These are phyloP conservation scores for Globisporangium takayamanum DNA, from an alignment of 352 stramenopile genomes.

Conservation along the genomic window DNA sequence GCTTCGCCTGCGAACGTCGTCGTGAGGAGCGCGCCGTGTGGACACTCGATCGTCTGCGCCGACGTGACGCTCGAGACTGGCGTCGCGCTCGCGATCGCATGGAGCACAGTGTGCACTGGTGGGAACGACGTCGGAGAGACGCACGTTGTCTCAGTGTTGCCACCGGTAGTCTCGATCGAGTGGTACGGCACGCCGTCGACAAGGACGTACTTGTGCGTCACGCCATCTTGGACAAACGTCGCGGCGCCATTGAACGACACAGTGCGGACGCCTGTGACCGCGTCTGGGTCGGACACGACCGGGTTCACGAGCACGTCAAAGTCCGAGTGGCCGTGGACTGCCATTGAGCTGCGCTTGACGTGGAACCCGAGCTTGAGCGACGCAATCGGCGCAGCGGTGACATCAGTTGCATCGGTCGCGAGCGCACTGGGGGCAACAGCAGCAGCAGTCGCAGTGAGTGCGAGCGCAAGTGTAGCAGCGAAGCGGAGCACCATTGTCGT, in stretches of 20 bases:
- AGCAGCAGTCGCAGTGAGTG: neutral
- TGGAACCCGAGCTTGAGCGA: conserved; percentile 35
- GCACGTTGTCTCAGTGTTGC: conserved; percentile 18
- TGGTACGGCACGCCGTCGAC: conserved; percentile 29
- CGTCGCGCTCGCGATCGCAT: conserved; percentile 24
- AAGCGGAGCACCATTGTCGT: conserved; percentile 2
- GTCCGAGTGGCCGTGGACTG: conserved; percentile 31
- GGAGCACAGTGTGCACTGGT: conserved; percentile 23
- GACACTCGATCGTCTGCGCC: conserved; percentile 35
- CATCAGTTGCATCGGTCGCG: neutral
- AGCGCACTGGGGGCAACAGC: neutral
- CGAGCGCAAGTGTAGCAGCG: neutral
- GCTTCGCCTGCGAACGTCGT: conserved; percentile 32
- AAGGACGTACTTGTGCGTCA: conserved; percentile 33
- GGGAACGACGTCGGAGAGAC: conserved; percentile 21
- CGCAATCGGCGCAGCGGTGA: conserved; percentile 10
- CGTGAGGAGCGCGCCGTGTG: conserved; percentile 28
- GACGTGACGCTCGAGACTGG: conserved; percentile 28
- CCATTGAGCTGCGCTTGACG: conserved; percentile 46
- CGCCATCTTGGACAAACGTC: conserved; percentile 22
- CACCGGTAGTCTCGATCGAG: conserved; percentile 14
- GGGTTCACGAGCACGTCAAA: conserved; percentile 43
- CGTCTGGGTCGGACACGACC: conserved; percentile 15
- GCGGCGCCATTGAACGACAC: conserved; percentile 37
- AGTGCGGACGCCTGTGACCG: neutral